A percentile compares a stretch with the other conserved stretches of the same genome.
phyloP scores from a whole-genome alignment of 2,329 filamentous ascomycete species.

The Fusarium denticulatum region DNA sequence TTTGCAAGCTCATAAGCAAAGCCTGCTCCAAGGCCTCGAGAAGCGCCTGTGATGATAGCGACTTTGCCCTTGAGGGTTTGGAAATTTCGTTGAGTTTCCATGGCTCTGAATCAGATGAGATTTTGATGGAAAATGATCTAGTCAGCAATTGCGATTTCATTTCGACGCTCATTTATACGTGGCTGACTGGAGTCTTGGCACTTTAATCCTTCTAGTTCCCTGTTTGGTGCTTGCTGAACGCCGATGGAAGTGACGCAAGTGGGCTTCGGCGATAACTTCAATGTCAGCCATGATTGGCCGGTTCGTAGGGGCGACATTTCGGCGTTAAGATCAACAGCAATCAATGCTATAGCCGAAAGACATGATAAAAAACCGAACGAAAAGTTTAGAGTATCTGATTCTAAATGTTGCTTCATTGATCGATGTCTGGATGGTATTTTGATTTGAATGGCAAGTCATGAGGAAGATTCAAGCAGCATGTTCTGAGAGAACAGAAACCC shows the following conservation, averaged over 20 bases:
- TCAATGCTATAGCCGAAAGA: background rate
- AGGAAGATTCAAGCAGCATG: no score
- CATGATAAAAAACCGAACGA: no score
- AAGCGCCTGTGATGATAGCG: conserved; percentile 23
- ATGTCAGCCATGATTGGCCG: background rate
- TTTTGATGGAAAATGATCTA: no score
- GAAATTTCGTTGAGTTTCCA: conserved; percentile 2
- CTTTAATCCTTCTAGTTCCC: background rate
- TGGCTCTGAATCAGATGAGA: background rate
- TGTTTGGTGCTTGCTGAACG: background rate
- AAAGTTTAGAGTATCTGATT: background rate
- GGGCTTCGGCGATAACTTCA: conserved; percentile 19
- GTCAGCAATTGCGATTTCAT: accelerated
- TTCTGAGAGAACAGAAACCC: no score
- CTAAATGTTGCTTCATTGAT: accelerated
- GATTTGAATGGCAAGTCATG: background rate
- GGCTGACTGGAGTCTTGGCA: background rate
- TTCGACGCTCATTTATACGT: background rate
- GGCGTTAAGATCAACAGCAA: background rate
- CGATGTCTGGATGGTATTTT: background rate
- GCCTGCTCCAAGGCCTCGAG: conserved; percentile 21
- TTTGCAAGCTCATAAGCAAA: conserved; percentile 25
- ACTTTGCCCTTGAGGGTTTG: conserved; percentile 29
- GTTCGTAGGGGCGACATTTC: background rate
- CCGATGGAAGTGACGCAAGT: conserved; percentile 1